Conservation (phyloP, 345 rosid genomes). For the Corchorus capsularis region DNA sequence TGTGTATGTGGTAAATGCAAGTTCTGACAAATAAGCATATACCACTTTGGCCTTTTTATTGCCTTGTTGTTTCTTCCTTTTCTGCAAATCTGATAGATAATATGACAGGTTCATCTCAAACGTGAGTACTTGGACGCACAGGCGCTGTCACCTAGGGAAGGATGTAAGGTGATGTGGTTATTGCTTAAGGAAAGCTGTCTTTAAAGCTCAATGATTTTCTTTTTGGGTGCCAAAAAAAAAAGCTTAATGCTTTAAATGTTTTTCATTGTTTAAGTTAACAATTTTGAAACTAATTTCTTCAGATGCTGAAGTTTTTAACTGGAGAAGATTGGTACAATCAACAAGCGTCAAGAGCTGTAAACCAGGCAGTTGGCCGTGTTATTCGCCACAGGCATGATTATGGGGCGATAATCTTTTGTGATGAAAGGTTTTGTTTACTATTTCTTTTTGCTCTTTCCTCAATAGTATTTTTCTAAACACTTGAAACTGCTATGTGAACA, state of each 20-base stretch:
- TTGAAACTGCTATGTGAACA: constrained; percentile 3
- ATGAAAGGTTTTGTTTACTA: constrained; percentile 66
- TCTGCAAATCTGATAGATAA: background rate
- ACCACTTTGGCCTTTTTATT: background rate
- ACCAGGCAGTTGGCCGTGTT: constrained; percentile 97
- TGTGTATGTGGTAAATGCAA: background rate
- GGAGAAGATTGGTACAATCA: constrained; percentile 92
- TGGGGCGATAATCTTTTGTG: constrained; percentile 91
- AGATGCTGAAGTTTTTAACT: constrained; percentile 46
- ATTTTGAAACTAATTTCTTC: constrained; percentile 15
- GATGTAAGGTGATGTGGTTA: constrained; percentile 45
- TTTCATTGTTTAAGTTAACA: constrained; percentile 8
- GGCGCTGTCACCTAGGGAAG: constrained; percentile 36
- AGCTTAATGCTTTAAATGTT: constrained; percentile 11
- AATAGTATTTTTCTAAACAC: background rate
- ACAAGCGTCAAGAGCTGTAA: constrained; percentile 93
- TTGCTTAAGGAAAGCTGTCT: constrained; percentile 21
- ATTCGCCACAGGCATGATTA: constrained; percentile 95
- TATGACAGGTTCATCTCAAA: constrained; percentile 77
- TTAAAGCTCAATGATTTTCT: background rate
- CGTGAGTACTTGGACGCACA: constrained; percentile 84
- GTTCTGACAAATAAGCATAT: background rate
- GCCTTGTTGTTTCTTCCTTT: background rate
- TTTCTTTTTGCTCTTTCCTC: background rate
- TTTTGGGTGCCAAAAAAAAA: too few species aligned